phyloP scores from a whole-genome alignment of 805 yeast genomes.

The Nakazawaea laoshanensis region DNA sequence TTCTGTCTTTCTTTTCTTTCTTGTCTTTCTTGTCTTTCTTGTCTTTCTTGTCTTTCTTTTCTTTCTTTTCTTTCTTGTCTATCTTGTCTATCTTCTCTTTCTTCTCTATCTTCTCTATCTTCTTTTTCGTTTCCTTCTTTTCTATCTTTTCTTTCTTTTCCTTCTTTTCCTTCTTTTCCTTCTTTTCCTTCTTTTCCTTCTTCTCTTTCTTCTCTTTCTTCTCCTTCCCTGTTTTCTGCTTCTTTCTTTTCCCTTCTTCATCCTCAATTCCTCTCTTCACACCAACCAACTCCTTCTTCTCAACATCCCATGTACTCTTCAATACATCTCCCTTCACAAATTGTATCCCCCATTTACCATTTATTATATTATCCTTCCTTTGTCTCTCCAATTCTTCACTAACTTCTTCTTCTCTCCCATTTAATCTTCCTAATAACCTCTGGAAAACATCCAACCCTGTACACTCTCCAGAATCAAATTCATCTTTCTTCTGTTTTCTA shows the following conservation, averaged over 20 bases:
- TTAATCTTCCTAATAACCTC: slow-evolving; percentile 77
- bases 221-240: slow-evolving; percentile 10
- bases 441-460: slow-evolving; percentile 93
- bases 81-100: slow-evolving; percentile 15
- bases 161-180: slow-evolving; percentile 16
- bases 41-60: slow-evolving; percentile 12
- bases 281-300: slow-evolving; percentile 29
- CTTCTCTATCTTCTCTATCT: slow-evolving; percentile 18
- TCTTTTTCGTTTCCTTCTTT: slow-evolving; percentile 12
- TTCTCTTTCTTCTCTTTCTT: slow-evolving; percentile 17
- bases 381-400: slow-evolving; percentile 59
- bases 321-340: slow-evolving; percentile 82
- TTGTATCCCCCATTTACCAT: slow-evolving; percentile 82
- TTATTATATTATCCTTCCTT: slow-evolving; percentile 60
- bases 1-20: slow-evolving; percentile 15
- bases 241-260: slow-evolving; percentile 14
- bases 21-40: slow-evolving; percentile 20
- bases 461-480: slow-evolving; percentile 72
- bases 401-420: slow-evolving; percentile 72
- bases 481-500: slow-evolving; percentile 41
- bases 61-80: slow-evolving; percentile 13
- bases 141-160: slow-evolving; percentile 17
- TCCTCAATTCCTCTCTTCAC: slow-evolving; percentile 17
- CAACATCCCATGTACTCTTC: slow-evolving; percentile 74
- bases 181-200: slow-evolving; percentile 19